Evolutionary conservation across 805 yeast genomes (phyloP), one percentile per base, ranked within the genome.

Genomic region (Yarrowia sp.): DNA sequence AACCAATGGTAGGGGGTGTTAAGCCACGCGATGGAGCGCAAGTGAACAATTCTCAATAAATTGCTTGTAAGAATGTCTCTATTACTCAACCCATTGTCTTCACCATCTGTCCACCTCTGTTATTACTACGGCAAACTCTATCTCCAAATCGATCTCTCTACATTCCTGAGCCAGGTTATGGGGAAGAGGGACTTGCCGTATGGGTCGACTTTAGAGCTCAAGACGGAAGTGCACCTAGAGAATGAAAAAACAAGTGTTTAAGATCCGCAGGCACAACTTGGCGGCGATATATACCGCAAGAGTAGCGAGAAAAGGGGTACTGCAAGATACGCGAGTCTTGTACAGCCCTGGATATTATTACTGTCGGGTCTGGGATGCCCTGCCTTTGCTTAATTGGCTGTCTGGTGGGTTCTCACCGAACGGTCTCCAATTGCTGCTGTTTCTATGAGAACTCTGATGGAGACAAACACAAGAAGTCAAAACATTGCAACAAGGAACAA

Each of bases 161-260:
- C 63, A 56, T 56, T 56, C 61, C 63, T 2, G 36, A 26, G 22
- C 63, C 22, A 16, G 19, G 59, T 16, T 53, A 53, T 53, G 32
- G 59, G 59, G 45, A 53, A 52, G 56, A 38, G 43, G 16, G 52
- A 12, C 59, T 41, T 56, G 19, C 63, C 48, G 63, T 41, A 56
- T 56, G 63, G 63, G 63, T 56, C 63, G 63, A 56, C 48, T 56
- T 41, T 56, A 42, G 48, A 56, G 46, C 63, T 53, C 59, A 53
- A 53, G 59, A 53, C 59, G 59, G 59, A 53, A 53, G 59, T 53
- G 59, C 59, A 53, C 59, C 16, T 38, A 19, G 16, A 22, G 59
- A 40, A 40, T 15, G 19, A 40, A 40, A 53, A 53, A 38, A 19
- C 59, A 53, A 53, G 59, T 19, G 35, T 2, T 52, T 15, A 14